Base-by-base conservation (phyloP, 331 rosid species). In the Prunus yedoensis region DNA sequence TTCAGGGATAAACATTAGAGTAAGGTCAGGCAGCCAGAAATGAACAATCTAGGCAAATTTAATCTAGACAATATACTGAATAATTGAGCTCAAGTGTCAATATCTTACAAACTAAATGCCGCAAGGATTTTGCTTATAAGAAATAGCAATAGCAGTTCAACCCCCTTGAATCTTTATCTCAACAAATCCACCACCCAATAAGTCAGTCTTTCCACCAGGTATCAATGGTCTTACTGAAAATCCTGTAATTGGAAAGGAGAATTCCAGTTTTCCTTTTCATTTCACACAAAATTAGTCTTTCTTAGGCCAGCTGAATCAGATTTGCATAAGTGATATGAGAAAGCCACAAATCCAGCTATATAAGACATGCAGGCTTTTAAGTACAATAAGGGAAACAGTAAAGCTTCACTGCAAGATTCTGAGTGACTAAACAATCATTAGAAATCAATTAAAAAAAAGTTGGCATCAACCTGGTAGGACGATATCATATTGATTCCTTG, bases 361-460 rank as follows among this genome's bases (percentile, higher is more conserved):
- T 14, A 9, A 23, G 20, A 21, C 23, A 62, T 62, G 46, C 14
- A 35, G 3, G 10, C 20, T 28, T 10, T 32, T 16, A 28, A 30
- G 1, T 30, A 28, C 23, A 28, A 62, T 16, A 30, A 62, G 67
- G 46, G 15, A 35, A 62, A 62, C 5, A 28, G 10, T 30, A 28
- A 16, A 30, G 45, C 32, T 62, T 62, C 46, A 62, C 12, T 4
- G 67, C 16, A 30, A 61, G 32, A 30, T 7, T 61, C 67, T 2
- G 63, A 32, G 8, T 16, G 49, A 18, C 49, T 52, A 12, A 21
- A 12, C 10, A 71, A 54, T 23, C 68, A 72, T 28, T 53, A 68
- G 46, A 47, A 83, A 45, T 18, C 47, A 78, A 72, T 52, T 47
- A 16, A n/a, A n/a, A n/a, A n/a, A n/a, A n/a, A n/a, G n/a, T n/a